Percentiles rank a stretch among this genome's conserved stretches.
Conservation (phyloP, 78 protist species). For the Tieghemostelium lacteum region DNA sequence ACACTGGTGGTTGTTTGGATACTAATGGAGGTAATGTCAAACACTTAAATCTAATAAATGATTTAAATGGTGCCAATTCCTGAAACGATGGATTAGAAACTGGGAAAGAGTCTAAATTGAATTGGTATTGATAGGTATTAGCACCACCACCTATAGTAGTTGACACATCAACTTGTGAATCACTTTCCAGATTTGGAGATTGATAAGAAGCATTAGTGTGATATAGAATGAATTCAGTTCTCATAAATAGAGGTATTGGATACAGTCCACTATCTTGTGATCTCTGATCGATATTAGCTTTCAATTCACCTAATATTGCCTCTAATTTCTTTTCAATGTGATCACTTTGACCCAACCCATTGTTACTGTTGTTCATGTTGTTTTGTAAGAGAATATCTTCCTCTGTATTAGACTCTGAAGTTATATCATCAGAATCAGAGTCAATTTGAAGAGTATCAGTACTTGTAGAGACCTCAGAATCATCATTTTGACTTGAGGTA, state of each 20-base stretch:
- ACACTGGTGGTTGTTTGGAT: background rate
- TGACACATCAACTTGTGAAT: slow-evolving; percentile 15
- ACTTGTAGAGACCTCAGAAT: slow-evolving; percentile 14
- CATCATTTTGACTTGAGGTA: background rate
- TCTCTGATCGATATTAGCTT: slow-evolving; percentile 2
- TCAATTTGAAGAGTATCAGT: slow-evolving; percentile 7
- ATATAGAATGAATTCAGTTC: slow-evolving; percentile 36
- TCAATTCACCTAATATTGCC: slow-evolving; percentile 3
- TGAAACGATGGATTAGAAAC: slow-evolving; percentile 8
- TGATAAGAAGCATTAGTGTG: slow-evolving; percentile 45
- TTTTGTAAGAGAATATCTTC: slow-evolving; percentile 9
- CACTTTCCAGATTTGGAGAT: slow-evolving; percentile 53
- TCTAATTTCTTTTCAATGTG: slow-evolving; percentile 13
- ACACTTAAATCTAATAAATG: slow-evolving; percentile 45
- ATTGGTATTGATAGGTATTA: slow-evolving; percentile 16
- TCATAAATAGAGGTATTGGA: slow-evolving; percentile 43
- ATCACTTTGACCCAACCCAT: background rate
- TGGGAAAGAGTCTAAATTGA: slow-evolving; percentile 5
- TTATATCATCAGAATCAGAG: slow-evolving; percentile 12
- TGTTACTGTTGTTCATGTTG: background rate
- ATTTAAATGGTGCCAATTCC: slow-evolving; percentile 31
- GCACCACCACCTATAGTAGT: background rate
- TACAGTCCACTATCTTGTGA: slow-evolving; percentile 12
- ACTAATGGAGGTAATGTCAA: slow-evolving; percentile 7
- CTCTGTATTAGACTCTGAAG: slow-evolving; percentile 13